Base-by-base conservation (phyloP, 352 stramenopile genomes). In the Globisporangium heterothallicum region DNA sequence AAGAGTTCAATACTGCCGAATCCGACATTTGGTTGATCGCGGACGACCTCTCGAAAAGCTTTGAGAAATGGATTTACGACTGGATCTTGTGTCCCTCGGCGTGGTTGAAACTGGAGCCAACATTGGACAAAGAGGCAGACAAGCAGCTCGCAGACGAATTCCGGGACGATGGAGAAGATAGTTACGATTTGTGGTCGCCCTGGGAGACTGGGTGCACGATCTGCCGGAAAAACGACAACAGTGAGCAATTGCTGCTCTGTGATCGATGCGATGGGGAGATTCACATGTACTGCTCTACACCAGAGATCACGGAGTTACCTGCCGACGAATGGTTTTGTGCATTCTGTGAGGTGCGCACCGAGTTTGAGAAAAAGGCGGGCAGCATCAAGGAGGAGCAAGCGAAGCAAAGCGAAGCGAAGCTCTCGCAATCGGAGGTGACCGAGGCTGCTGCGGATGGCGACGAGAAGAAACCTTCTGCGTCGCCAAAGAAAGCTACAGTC, bases 51-150 rank as follows among this genome's bases (percentile, higher is more conserved):
- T 53, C 85, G 6, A 74, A 76, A 52, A 77, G 66, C 3, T 95
- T 96, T 53, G 86, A 96, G 41, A 92, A 92, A 47, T 92, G 85
- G 75, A 56, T 91, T 21, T 92, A 92, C 58, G 79, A 95, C 19
- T 96, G 86, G 86, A 56, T 94, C 44, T 53, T 93, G 22, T 77
- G 66, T 26, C 83, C 85, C 2, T 78, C 75, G 0, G 83, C 85
- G 9, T 95, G 83, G 85, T 59, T 93, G n/a, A 82, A 84, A 43
- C 65, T 95, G 7, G 52, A 70, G 13, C 63, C 72, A 18, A 78
- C 68, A 18, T 74, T 70, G 42, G 68, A 77, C 53, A 51, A 30
- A 6, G 56, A 77, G 2, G 49, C 72, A 49, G 82, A 93, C 42
- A 56, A 66, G 24, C 57, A 67, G 4, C 53, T 92, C 4, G 50